phyloP scores from a whole-genome alignment of 345 rosid genomes.

The Excoecaria cochinchinensis region DNA sequence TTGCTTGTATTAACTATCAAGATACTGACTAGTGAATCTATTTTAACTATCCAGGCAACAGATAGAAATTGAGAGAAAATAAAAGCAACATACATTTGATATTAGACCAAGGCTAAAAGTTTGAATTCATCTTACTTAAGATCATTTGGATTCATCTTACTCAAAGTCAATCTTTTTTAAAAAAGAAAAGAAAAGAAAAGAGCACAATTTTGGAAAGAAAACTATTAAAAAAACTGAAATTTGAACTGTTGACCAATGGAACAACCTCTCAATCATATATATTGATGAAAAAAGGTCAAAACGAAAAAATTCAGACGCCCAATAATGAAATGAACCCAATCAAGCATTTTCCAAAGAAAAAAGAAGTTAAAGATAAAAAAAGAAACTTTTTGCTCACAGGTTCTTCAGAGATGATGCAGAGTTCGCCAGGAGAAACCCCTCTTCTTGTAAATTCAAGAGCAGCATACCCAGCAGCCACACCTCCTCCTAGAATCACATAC shows the following conservation, averaged over 20 bases:
- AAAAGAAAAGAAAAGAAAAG: background rate
- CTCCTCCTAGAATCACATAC: slow-evolving; percentile 94
- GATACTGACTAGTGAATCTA: background rate
- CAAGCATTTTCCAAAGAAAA: background rate
- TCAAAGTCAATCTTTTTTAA: background rate
- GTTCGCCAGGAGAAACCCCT: slow-evolving; percentile 82
- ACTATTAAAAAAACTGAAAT: slow-evolving; percentile 4
- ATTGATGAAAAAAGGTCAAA: background rate
- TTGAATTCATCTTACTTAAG: background rate
- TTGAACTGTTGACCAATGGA: background rate
- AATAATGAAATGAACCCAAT: background rate
- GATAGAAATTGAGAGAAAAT: background rate
- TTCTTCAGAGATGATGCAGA: slow-evolving; percentile 91
- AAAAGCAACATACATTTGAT: background rate
- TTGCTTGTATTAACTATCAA: slow-evolving; percentile 1
- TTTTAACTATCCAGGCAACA: background rate
- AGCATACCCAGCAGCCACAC: slow-evolving; percentile 95
- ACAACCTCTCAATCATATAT: background rate
- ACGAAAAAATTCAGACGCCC: slow-evolving; percentile 14
- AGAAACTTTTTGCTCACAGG: slow-evolving; percentile 44
- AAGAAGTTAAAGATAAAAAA: background rate
- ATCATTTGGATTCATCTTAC: background rate
- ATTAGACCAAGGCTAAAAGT: background rate
- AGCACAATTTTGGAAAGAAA: slow-evolving; percentile 1
- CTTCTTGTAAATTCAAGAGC: slow-evolving; percentile 84